Conservation (phyloP, 148 eudicot genomes). For the Diospyros lotus region DNA sequence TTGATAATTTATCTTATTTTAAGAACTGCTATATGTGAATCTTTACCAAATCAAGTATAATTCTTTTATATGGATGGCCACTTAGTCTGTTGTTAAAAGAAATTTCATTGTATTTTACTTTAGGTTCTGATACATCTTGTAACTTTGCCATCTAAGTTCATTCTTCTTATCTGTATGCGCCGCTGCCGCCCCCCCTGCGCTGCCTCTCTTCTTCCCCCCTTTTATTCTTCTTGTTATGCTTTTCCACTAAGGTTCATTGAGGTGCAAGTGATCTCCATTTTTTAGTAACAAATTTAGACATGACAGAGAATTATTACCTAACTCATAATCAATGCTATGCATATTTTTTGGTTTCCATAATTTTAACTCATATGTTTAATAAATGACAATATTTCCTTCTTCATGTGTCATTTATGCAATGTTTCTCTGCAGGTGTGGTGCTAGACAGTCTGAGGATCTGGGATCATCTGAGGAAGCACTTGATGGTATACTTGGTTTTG, state of each 20-base stretch:
- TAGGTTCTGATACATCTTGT: background rate
- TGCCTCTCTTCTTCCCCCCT: too few relatives aligned
- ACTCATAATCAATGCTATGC: background rate
- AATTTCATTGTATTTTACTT: background rate
- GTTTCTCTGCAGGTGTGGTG: constrained; percentile 60
- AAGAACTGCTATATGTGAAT: background rate
- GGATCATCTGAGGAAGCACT: constrained; percentile 69
- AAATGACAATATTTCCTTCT: background rate
- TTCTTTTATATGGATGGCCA: background rate
- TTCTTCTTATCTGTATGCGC: too few relatives aligned
- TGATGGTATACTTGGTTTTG: constrained; percentile 91
- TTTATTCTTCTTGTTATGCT: too few relatives aligned
- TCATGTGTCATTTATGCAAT: background rate
- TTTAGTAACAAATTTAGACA: background rate
- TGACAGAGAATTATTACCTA: background rate
- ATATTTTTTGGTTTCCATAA: background rate
- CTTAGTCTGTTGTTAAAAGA: background rate
- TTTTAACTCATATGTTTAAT: background rate
- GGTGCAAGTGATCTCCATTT: background rate
- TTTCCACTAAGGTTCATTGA: too few relatives aligned
- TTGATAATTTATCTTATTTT: background rate
- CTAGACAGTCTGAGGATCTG: constrained; percentile 61
- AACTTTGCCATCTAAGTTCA: background rate
- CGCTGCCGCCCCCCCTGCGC: too few relatives aligned
- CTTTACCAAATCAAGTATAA: background rate